Base-by-base conservation (phyloP, 2,329 filamentous ascomycete genomes). In the Pestalotiopsis sp. region DNA sequence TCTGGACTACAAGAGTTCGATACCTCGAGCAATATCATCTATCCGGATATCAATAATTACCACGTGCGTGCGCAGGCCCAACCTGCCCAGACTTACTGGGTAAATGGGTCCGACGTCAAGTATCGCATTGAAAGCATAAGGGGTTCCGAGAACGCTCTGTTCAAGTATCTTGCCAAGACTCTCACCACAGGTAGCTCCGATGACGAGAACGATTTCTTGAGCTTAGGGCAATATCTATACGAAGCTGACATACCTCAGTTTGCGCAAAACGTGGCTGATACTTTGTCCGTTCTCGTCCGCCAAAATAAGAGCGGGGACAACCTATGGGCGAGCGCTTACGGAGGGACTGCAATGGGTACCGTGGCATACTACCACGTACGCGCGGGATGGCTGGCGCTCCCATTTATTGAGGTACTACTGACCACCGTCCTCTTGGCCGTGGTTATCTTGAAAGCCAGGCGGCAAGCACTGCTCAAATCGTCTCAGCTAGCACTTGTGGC, bases 361-460 rank as follows among this genome's bases (percentile, higher is more conserved):
- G 72, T 71, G 66, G 70, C 72, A 14, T 72, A 73, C 38, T 71
- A 73, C 58, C 66, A 70, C 36, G 69, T 73, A 5, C 68, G 68
- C 14, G 71, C 70, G 69, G 63, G 27, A 17, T 73, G 70, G 71
- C 59, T 72, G 59, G 45, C 66, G 9, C 60, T 75, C 2, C 72
- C 72, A n/a, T 60, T 73, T 4, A 60, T 36, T 1, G 72, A 73
- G 27, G 65, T 66, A 17, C 7, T 67, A 1, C 45, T 74, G 9
- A 58, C 70, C 1, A 56, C 70, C 41, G n/a, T 69, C 12, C 64
- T 73, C 13, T 69, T 73, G 7, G 38, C 56, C 3, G 60, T 68
- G 3, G 65, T 70, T 9, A 71, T 72, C 20, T 41, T 68, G 1
- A 57, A 69, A 52, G 70, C 70, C 1, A 62, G 67, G n/a, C 64